Percentiles rank a stretch among this genome's conserved stretches.
Evolutionary conservation across 208 protist genomes (phyloP).

Genomic region (Leishmania gerbilli): DNA sequence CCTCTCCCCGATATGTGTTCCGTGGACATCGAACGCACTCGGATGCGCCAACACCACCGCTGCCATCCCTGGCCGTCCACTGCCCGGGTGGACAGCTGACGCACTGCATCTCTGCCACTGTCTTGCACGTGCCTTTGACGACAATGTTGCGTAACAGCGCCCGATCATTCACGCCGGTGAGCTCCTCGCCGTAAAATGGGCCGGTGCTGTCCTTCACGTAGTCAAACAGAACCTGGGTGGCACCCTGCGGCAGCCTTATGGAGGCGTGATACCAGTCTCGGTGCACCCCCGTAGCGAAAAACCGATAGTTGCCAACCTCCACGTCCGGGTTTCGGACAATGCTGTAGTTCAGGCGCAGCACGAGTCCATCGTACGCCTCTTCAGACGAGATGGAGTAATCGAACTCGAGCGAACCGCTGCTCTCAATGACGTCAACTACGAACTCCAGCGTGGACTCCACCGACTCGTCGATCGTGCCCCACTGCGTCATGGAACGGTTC

Average conservation of each 20-base stretch:
- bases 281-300: not conserved
- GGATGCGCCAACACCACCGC: not conserved
- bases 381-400: slow-evolving; percentile 14
- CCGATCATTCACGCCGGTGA: slow-evolving; percentile 10
- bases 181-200: not conserved
- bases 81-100: not conserved
- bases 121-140: not conserved
- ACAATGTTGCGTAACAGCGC: slow-evolving; percentile 5
- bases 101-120: not conserved
- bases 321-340: not conserved
- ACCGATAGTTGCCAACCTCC: not conserved
- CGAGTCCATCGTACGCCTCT: slow-evolving; percentile 4
- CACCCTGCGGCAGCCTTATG: not conserved
- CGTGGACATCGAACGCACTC: not conserved
- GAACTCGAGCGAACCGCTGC: slow-evolving; percentile 4
- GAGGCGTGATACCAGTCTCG: not conserved
- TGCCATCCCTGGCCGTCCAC: not conserved
- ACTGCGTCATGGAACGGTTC: not conserved
- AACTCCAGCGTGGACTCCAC: not conserved
- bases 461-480: slow-evolving; percentile 2
- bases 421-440: not conserved
- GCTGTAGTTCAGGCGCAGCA: not conserved
- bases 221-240: not conserved
- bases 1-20: not conserved
- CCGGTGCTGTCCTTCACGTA: slow-evolving; percentile 6